Conservation (phyloP, 306 rosid genomes). For the Mimosa bimucronata region DNA sequence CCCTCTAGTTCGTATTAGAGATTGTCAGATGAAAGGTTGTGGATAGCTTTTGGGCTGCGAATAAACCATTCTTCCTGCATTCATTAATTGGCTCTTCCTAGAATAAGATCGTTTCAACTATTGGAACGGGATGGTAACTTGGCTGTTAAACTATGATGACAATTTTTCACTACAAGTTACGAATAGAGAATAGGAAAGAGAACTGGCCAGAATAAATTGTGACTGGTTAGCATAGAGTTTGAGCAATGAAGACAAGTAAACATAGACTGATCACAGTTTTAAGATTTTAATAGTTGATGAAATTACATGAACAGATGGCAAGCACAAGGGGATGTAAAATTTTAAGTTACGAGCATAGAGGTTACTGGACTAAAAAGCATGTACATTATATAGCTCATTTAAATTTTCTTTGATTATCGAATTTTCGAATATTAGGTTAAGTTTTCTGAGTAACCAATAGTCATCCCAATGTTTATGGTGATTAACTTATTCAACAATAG, state of each 20-base stretch:
- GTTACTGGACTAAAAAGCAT: conserved; percentile 4
- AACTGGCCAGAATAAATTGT: not conserved
- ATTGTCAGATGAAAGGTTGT: not conserved
- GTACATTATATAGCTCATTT: conserved; percentile 2
- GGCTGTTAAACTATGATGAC: not conserved
- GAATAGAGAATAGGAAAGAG: not conserved
- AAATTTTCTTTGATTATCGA: conserved; percentile 10
- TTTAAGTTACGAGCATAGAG: not conserved
- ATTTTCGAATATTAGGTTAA: conserved; percentile 1
- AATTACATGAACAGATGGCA: not conserved
- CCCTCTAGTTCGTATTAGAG: not conserved
- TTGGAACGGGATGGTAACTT: not conserved
- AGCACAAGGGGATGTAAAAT: not conserved
- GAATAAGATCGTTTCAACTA: not conserved
- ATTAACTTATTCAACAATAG: not conserved
- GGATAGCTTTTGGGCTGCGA: not conserved
- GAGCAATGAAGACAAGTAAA: not conserved
- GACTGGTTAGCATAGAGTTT: not conserved
- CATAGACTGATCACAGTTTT: not conserved
- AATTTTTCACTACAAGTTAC: not conserved
- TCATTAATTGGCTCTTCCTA: not conserved
- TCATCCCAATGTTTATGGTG: not conserved
- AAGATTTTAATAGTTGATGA: not conserved
- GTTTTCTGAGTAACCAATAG: not conserved
- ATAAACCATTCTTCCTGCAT: not conserved